Percentiles rank a stretch among this genome's conserved stretches.
Conservation (phyloP, 352 stramenopile genomes). For the Pythium periplocum region DNA sequence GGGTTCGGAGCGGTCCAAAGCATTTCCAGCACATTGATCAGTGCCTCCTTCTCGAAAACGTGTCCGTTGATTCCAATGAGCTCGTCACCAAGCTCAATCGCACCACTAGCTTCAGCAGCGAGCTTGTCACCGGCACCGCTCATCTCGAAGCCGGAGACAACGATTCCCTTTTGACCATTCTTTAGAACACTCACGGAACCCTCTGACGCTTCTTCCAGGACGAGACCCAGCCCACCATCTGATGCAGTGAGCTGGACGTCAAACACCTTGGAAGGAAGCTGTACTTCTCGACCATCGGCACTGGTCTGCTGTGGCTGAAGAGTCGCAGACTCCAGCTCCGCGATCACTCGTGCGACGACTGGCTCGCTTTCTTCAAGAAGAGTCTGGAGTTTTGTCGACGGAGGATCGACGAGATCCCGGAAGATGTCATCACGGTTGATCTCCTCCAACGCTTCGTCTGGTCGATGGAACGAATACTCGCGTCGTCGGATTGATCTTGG, state of each 20-base stretch:
- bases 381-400: too few species aligned
- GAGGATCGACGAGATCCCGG: slow-evolving; percentile 22
- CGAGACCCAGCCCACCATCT: slow-evolving; percentile 67
- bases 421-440: slow-evolving; percentile 72
- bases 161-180: slow-evolving; percentile 24
- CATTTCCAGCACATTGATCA: slow-evolving; percentile 62
- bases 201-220: slow-evolving; percentile 31
- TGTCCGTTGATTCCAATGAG: slow-evolving; percentile 60
- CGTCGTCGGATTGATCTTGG: slow-evolving; percentile 42
- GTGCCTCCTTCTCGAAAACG: slow-evolving; percentile 31
- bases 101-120: slow-evolving; percentile 58
- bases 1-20: slow-evolving; percentile 65
- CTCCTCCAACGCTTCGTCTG: slow-evolving; percentile 27
- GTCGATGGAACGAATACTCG: slow-evolving; percentile 46
- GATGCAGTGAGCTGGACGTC: slow-evolving; percentile 55
- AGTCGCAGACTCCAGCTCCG: neutral
- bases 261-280: slow-evolving; percentile 33
- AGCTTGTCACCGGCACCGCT: slow-evolving; percentile 62
- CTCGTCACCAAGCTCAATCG: slow-evolving; percentile 51
- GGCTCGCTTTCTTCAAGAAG: too few species aligned
- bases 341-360: too few species aligned
- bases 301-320: slow-evolving; percentile 5
- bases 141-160: slow-evolving; percentile 55
- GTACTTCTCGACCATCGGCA: slow-evolving; percentile 5
- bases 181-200: neutral